These are phyloP conservation scores for Sextonia rubra DNA, from an alignment of 164 flowering plant genomes.

Conservation along the genomic window DNA sequence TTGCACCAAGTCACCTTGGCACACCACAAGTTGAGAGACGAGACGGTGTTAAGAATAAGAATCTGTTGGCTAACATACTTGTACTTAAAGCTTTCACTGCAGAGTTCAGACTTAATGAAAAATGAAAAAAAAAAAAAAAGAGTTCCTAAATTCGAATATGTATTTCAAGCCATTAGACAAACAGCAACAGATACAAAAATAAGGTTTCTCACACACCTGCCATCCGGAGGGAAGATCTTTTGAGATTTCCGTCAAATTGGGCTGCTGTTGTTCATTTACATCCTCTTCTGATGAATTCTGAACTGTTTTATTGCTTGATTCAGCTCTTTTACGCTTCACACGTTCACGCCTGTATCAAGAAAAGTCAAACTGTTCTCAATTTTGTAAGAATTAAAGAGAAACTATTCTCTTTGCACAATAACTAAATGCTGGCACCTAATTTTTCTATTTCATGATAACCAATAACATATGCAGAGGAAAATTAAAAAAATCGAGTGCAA, in stretches of 20 bases:
- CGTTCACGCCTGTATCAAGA: conserved; percentile 69
- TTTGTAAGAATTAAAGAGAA: background rate
- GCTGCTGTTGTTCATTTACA: conserved; percentile 37
- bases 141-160: no score
- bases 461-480: no score
- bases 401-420: background rate
- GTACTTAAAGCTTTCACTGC: no score
- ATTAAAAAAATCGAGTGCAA: no score
- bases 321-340: conserved; percentile 76
- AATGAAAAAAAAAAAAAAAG: no score
- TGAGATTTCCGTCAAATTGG: conserved; percentile 54
- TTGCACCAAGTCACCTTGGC: no score
- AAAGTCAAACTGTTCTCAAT: background rate
- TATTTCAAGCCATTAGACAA: background rate
- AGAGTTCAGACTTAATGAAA: no score
- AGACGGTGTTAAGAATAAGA: no score
- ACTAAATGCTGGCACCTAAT: no score
- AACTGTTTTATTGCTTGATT: conserved; percentile 27
- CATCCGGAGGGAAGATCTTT: conserved; percentile 80
- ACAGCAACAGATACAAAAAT: background rate
- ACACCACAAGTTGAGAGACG: no score
- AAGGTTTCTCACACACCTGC: conserved; percentile 52
- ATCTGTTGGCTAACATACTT: no score
- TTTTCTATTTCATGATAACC: no score
- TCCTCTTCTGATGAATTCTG: conserved; percentile 23